These are phyloP conservation scores for Microcera coccophila DNA, from an alignment of 2,329 filamentous ascomycete genomes.

Conservation along the genomic window DNA sequence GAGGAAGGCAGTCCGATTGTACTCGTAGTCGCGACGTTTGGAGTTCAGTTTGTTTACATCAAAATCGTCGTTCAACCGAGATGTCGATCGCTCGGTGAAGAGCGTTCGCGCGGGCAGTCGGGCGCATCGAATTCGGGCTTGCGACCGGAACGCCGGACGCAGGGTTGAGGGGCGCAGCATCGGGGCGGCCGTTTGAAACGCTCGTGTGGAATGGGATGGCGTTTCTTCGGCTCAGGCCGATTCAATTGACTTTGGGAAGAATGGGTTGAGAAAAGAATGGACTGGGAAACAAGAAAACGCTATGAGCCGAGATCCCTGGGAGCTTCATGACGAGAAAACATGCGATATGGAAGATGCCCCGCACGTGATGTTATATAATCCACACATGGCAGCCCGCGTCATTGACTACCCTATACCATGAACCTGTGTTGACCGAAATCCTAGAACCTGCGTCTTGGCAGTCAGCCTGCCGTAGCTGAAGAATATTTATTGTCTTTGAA, in stretches of 20 bases:
- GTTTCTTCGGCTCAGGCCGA: no score
- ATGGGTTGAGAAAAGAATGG: neutral
- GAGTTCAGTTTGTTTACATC: slow-evolving; percentile 48
- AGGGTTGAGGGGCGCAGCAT: slow-evolving; percentile 33
- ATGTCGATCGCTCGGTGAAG: slow-evolving; percentile 26
- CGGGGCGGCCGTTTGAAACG: slow-evolving; percentile 1
- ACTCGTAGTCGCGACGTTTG: slow-evolving; percentile 47
- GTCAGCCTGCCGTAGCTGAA: no score
- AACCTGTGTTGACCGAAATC: no score
- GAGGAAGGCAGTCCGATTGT: slow-evolving; percentile 50
- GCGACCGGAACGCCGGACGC: slow-evolving; percentile 27
- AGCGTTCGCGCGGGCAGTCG: slow-evolving; percentile 26
- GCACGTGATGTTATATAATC: slow-evolving; percentile 8
- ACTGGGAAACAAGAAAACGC: neutral
- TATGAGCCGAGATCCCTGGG: slow-evolving; percentile 4
- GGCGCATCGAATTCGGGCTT: slow-evolving; percentile 21
- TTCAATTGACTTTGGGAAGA: no score
- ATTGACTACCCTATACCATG: neutral
- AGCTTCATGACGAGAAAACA: slow-evolving; percentile 16
- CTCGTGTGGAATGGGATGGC: no score
- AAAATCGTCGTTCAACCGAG: slow-evolving; percentile 45
- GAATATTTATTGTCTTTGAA: no score
- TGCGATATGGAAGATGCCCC: slow-evolving; percentile 10
- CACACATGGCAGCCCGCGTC: no score
- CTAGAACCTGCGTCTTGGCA: no score